Base-by-base conservation (phyloP, 2,329 filamentous ascomycete species). In the Colletotrichum sojae region DNA sequence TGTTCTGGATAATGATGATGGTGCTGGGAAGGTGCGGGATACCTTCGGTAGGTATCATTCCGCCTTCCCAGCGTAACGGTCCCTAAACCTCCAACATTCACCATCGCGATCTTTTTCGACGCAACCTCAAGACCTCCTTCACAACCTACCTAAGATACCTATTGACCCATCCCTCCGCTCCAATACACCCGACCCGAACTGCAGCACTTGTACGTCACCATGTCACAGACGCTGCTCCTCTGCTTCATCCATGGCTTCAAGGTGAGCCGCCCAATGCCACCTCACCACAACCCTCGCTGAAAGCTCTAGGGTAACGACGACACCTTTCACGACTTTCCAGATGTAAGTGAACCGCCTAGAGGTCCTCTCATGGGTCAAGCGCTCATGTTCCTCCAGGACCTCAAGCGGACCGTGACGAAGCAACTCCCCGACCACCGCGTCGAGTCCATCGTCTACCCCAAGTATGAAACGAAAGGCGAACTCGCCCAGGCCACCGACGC, bases 191-290 rank as follows among this genome's bases (percentile, higher is more conserved):
- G 27, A 2, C 12, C 10, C 13, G 12, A 36, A 51, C 31, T 36
- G 31, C 31, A 10, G 6, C 31, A 36, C 31, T 12, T 2, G 31
- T 60, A 6, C n/a, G 15, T n/a, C 1, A 1, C n/a, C 48, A 61
- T 85, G 83, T 72, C 81, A 58, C 83, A 84, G 60, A 92, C 91
- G 22, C 78, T 94, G 5, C 80, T 94, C 2, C 83, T 94, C 8
- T 92, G 90, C 76, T 94, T 93, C 76, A 89, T 94, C 57, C 92
- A 94, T 78, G 92, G 92, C 54, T 94, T 94, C 84, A 92, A 92
- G 83, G 88, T 87, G 70, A 43, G 10, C 51, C 27, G 16, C 16
- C 16, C 31, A 40, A 49, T 6, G 3, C 25, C 51, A 49, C 20
- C 46, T n/a, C 1, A 1, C 9, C 20, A 4, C 5, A 10, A 6